These are phyloP conservation scores for Sclerotinia nivalis DNA, from an alignment of 2,329 filamentous ascomycete genomes.

Conservation along the genomic window DNA sequence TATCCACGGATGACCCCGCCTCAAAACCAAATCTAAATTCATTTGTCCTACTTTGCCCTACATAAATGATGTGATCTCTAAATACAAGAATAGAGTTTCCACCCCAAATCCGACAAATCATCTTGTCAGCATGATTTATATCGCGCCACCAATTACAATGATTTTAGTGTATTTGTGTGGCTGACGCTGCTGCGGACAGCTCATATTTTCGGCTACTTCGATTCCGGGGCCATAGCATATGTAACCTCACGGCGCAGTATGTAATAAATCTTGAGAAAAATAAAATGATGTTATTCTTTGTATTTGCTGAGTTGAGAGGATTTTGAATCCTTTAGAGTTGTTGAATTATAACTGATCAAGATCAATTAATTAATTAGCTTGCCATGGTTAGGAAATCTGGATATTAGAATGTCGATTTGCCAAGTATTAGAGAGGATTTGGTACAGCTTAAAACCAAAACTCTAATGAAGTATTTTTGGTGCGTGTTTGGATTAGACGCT, in stretches of 20 bases:
- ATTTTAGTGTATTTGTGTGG: background rate
- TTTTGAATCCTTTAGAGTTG: background rate
- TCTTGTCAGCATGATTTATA: background rate
- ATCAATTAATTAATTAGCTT: background rate
- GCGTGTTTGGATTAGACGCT: background rate
- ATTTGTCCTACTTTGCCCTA: no score
- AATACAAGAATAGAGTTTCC: background rate
- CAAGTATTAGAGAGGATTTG: no score
- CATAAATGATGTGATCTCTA: background rate
- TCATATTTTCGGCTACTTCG: background rate
- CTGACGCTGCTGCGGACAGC: constrained; percentile 8
- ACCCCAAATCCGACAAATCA: background rate
- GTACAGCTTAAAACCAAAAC: background rate
- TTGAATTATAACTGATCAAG: background rate
- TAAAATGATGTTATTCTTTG: no score
- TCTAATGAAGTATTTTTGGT: background rate
- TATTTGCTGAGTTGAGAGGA: no score
- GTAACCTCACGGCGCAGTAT: background rate
- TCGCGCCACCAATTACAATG: background rate
- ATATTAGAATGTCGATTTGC: no score
- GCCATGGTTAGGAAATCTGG: no score
- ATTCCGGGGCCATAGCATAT: background rate
- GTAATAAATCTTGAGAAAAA: no score
- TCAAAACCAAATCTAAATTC: no score
- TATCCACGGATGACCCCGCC: no score